These are phyloP conservation scores for Arthrobotrys megalospora DNA, from an alignment of 2,329 filamentous ascomycete species.

Conservation along the genomic window DNA sequence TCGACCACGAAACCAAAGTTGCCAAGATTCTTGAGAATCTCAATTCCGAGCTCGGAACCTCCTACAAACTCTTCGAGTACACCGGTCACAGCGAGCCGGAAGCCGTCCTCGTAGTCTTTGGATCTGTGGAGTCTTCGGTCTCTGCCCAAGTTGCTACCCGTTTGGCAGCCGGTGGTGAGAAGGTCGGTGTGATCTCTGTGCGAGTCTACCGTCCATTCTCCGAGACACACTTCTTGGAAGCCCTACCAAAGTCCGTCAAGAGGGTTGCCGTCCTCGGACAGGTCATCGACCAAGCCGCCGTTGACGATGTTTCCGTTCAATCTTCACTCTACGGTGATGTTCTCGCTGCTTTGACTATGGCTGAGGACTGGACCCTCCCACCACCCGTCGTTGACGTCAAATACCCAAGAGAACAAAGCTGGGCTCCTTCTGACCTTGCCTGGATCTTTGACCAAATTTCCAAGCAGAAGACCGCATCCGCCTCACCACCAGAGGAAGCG, in stretches of 20 bases:
- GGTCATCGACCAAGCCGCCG: slow-evolving; percentile 80
- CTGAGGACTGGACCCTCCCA: slow-evolving; percentile 75
- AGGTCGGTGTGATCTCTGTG: slow-evolving; percentile 90
- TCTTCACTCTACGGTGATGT: slow-evolving; percentile 95
- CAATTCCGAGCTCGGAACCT: slow-evolving; percentile 92
- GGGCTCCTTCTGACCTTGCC: slow-evolving; percentile 72
- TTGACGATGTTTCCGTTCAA: slow-evolving; percentile 81
- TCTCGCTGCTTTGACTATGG: slow-evolving; percentile 85
- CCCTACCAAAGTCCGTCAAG: slow-evolving; percentile 81
- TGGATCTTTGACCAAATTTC: slow-evolving; percentile 70
- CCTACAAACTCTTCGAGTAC: slow-evolving; percentile 95
- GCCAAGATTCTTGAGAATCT: slow-evolving; percentile 79
- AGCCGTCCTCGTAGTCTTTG: slow-evolving; percentile 90
- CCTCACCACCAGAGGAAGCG: slow-evolving; percentile 68
- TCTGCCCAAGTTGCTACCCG: slow-evolving; percentile 83
- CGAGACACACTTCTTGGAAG: slow-evolving; percentile 90
- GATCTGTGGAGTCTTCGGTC: slow-evolving; percentile 89
- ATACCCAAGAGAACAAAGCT: slow-evolving; percentile 81
- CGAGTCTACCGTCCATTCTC: slow-evolving; percentile 95
- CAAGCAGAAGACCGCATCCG: slow-evolving; percentile 67
- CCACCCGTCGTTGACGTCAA: slow-evolving; percentile 86
- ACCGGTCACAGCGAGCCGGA: slow-evolving; percentile 84
- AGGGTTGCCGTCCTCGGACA: slow-evolving; percentile 90
- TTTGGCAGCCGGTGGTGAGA: slow-evolving; percentile 80
- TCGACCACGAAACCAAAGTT: slow-evolving; percentile 80